These are phyloP conservation scores for Piper betle DNA, from an alignment of 164 flowering plant species.

Conservation along the genomic window DNA sequence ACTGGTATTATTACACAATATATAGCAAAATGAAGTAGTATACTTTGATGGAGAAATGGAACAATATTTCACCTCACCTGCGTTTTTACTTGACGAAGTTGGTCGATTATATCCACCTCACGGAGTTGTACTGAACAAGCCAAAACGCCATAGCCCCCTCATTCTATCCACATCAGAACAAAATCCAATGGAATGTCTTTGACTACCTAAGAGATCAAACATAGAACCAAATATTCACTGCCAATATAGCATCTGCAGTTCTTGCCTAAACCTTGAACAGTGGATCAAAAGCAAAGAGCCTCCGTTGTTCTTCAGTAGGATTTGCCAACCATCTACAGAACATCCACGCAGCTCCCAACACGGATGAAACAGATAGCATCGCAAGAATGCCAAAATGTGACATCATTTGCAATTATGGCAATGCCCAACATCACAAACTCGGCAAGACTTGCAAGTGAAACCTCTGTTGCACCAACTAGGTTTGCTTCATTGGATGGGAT, in stretches of 20 bases:
- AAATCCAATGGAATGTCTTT: background rate
- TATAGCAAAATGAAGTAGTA: background rate
- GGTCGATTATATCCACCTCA: background rate
- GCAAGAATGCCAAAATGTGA: conserved; percentile 84
- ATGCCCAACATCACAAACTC: conserved; percentile 87
- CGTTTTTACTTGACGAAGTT: background rate
- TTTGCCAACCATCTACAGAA: conserved; percentile 75
- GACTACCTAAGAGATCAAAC: background rate
- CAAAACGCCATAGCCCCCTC: background rate
- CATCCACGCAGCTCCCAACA: conserved; percentile 81
- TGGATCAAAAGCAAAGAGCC: conserved; percentile 54
- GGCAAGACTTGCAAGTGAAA: conserved; percentile 85
- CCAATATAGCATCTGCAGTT: background rate
- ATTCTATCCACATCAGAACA: background rate
- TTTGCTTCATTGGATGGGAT: conserved; percentile 86
- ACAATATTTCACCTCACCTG: background rate
- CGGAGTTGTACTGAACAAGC: background rate
- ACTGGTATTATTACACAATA: too few relatives aligned
- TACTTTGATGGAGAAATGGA: background rate
- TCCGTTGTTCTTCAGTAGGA: conserved; percentile 81
- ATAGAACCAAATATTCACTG: too few relatives aligned
- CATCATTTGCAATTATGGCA: conserved; percentile 85
- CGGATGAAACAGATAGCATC: conserved; percentile 70
- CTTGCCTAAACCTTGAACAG: conserved; percentile 10
- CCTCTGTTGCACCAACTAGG: conserved; percentile 85